Conservation (phyloP, 169 alveolate genomes). For the Eimeria nieschulzi region DNA sequence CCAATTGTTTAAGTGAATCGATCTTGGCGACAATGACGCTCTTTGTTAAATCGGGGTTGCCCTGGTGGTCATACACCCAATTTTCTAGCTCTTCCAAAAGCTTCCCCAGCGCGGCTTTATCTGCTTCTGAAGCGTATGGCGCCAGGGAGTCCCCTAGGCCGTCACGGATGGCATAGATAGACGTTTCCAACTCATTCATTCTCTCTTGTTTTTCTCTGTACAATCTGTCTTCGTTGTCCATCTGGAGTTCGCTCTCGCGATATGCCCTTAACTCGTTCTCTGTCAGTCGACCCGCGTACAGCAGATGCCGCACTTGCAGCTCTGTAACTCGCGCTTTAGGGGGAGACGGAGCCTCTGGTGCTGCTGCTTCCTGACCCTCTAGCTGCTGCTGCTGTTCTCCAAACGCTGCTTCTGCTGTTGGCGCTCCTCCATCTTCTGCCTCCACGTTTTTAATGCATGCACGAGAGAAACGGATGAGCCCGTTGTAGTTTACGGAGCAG, state of each 20-base stretch:
- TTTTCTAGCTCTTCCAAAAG: slow-evolving; percentile 72
- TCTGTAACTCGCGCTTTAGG: background rate
- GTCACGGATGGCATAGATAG: slow-evolving; percentile 72
- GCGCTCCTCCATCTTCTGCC: slow-evolving; percentile 64
- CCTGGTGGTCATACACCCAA: slow-evolving; percentile 75
- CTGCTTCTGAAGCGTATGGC: slow-evolving; percentile 12
- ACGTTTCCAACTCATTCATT: slow-evolving; percentile 78
- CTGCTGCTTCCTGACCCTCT: background rate
- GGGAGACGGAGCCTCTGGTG: background rate
- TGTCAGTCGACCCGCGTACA: slow-evolving; percentile 18
- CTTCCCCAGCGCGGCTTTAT: background rate
- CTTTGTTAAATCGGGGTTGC: slow-evolving; percentile 70
- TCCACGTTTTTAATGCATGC: slow-evolving; percentile 66
- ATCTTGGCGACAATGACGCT: slow-evolving; percentile 70
- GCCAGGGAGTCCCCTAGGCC: slow-evolving; percentile 1
- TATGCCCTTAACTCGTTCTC: slow-evolving; percentile 13
- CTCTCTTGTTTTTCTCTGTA: slow-evolving; percentile 76
- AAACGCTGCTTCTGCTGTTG: background rate
- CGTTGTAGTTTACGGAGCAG: slow-evolving; percentile 75
- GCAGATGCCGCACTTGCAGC: slow-evolving; percentile 11
- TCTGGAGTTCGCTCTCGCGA: slow-evolving; percentile 71
- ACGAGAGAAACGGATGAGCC: slow-evolving; percentile 76
- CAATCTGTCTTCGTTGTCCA: slow-evolving; percentile 77
- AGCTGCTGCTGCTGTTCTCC: slow-evolving; percentile 30
- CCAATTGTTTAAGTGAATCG: slow-evolving; percentile 34